Conservation (phyloP, 169 alveolate species). For the Eimeria tenella region DNA sequence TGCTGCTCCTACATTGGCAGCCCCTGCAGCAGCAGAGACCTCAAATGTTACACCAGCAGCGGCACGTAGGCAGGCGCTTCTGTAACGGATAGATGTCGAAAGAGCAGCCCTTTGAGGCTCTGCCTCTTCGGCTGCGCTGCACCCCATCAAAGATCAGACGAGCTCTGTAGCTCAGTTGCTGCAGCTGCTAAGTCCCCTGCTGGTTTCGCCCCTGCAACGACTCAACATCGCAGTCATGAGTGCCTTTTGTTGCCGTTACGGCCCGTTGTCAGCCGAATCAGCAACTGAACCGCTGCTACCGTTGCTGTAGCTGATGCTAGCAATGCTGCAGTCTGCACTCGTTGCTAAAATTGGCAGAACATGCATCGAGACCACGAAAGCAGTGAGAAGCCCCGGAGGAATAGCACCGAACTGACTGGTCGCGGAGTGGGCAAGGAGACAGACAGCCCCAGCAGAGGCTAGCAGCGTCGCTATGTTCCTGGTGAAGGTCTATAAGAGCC, state of each 20-base stretch:
- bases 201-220: neutral
- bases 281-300: conserved; percentile 8
- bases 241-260: too few relatives aligned
- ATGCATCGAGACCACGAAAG: neutral
- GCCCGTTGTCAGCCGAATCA: too few relatives aligned
- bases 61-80: neutral
- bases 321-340: conserved; percentile 14
- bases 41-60: neutral
- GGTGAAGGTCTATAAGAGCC: too few relatives aligned
- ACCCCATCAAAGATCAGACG: neutral
- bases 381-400: neutral
- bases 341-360: neutral
- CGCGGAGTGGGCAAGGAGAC: conserved; percentile 23
- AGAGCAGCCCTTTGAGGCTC: neutral
- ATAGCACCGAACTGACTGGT: neutral
- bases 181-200: neutral
- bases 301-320: neutral
- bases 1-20: conserved; percentile 32
- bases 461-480: neutral
- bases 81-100: neutral
- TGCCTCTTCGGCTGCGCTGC: conserved; percentile 20
- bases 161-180: neutral
- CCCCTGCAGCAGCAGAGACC: conserved; percentile 58
- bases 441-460: neutral
- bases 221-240: neutral